Evolutionary conservation across 441 rosid species (phyloP), one percentile per base, ranked within the genome.

Genomic region (Syzygium malaccense): DNA sequence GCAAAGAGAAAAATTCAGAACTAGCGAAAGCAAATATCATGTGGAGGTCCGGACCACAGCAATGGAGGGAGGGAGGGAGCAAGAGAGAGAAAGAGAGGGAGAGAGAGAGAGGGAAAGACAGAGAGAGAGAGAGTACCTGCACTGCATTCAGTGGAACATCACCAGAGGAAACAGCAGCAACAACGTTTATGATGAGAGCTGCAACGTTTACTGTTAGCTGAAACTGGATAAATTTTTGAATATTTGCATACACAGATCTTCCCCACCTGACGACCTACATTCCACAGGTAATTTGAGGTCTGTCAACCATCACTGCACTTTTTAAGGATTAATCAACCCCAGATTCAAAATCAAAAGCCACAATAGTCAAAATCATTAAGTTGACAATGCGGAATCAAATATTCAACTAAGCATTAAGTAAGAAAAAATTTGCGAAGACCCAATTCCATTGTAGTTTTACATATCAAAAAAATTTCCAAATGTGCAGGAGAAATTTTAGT

Each of bases 121-220:
- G 68, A 60, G 62, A 60, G 41, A 37, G 88, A 85, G 85, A 57
- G 89, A 92, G 58, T 86, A 98, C 99, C 99, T 97, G 99, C 88
- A 98, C 99, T 32, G 99, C 99, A 90, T 98, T 98, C 85, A 98
- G 92, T 87, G 99, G 99, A 86, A 98, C 99, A 89, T 98, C 97
- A 68, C 99, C 99, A 68, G 98, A 93, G 26, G 99, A 97, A 86
- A 97, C 88, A 53, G 99, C 99, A 87, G 99, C 98, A 86, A 97
- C 99, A 80, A 97, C 97, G 88, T 97, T 98, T 87, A 98, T 97
- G 87, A 97, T 88, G 18, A 98, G 98, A 89, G 99, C 99, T 49
- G 99, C 99, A 28, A 98, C 99, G 90, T 97, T 98, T 86, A 98
- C 99, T 1, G 99, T 98, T 84, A 96, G 99, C 94, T 98, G 99